Evolutionary conservation across 2,329 filamentous ascomycete species (phyloP).

Genomic region (Ophiostoma populinum): DNA sequence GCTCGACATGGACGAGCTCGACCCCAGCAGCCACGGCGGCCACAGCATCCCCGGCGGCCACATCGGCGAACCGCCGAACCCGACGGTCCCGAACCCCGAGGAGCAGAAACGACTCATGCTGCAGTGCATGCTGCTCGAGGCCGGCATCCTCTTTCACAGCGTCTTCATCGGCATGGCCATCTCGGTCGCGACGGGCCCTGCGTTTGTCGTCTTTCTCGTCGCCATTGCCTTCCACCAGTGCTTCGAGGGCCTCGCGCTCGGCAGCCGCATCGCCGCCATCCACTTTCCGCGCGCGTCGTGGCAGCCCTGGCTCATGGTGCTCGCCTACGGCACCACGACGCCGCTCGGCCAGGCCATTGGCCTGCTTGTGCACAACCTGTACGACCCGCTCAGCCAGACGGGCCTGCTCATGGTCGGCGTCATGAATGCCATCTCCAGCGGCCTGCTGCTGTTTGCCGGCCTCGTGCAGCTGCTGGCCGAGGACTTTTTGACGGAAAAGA

Average conservation of each 20-base stretch:
- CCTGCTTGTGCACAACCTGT: conserved; percentile 57
- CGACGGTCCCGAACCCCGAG: conserved; percentile 25
- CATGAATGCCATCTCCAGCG: conserved; percentile 74
- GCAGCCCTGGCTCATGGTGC: conserved; percentile 69
- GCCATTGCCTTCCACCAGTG: conserved; percentile 77
- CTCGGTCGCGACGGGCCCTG: conserved; percentile 61
- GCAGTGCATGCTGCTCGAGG: conserved; percentile 65
- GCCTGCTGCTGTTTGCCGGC: conserved; percentile 64
- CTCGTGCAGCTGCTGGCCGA: conserved; percentile 73
- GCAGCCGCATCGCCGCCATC: conserved; percentile 68
- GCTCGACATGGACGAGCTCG: conserved; percentile 43
- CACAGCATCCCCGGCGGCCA: neutral
- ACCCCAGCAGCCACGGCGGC: conserved; percentile 14
- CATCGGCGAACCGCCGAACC: conserved; percentile 12
- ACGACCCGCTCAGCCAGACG: conserved; percentile 59
- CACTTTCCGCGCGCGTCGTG: conserved; percentile 57
- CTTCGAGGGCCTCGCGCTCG: conserved; percentile 75
- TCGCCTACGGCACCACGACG: conserved; percentile 61
- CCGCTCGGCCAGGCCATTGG: conserved; percentile 74
- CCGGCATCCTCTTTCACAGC: conserved; percentile 62
- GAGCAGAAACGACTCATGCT: conserved; percentile 50
- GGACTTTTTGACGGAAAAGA: conserved; percentile 65
- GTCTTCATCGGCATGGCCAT: conserved; percentile 80
- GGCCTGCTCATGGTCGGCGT: conserved; percentile 70
- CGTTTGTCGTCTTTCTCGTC: conserved; percentile 63